phyloP scores from a whole-genome alignment of 73 alveolate species.

The Uronychia setigera region DNA sequence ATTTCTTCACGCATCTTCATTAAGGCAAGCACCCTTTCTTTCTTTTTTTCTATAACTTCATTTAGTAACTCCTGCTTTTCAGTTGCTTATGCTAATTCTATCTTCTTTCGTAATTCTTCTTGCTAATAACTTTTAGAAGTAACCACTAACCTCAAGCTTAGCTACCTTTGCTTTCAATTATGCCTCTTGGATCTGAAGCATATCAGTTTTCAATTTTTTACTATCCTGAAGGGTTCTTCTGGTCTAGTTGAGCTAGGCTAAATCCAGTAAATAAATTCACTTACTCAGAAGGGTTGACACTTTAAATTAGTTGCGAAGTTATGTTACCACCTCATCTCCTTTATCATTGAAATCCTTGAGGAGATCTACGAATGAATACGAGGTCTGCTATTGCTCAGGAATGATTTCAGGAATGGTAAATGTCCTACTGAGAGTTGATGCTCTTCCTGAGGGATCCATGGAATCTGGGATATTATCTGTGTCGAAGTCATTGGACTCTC shows the following conservation, averaged over 20 bases:
- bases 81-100: not conserved
- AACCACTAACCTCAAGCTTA: not conserved
- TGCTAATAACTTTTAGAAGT: not conserved
- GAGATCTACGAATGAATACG: not conserved
- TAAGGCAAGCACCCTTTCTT: not conserved
- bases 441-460: not conserved
- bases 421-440: not conserved
- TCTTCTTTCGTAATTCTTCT: not conserved
- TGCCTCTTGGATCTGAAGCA: constrained; percentile 1
- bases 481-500: not conserved
- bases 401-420: not conserved
- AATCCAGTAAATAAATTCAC: not conserved
- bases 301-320: not conserved
- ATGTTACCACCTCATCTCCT: not conserved
- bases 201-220: not conserved
- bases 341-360: not conserved
- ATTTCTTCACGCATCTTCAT: not conserved
- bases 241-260: not conserved
- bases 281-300: not conserved
- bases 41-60: not conserved
- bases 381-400: not conserved
- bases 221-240: not conserved
- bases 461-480: not conserved
- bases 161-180: not conserved
- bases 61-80: not conserved